Conservation (phyloP, 1,284 basidiomycete genomes). For the Volvariella volvacea region DNA sequence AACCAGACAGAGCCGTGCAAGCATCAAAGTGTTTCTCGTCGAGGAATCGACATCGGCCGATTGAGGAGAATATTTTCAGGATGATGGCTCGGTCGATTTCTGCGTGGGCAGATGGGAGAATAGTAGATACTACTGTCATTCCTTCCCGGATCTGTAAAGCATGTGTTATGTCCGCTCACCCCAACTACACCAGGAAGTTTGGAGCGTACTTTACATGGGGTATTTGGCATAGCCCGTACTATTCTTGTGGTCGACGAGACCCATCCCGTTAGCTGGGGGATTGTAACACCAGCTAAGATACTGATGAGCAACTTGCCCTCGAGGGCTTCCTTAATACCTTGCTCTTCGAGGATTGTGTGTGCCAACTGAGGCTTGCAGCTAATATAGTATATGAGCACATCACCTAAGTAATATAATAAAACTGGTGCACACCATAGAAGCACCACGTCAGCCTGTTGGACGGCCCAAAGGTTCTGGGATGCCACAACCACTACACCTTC, state of each 20-base stretch:
- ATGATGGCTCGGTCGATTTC: slow-evolving; percentile 73
- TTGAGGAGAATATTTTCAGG: slow-evolving; percentile 90
- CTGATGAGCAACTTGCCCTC: slow-evolving; percentile 91
- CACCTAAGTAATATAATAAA: slow-evolving; percentile 5
- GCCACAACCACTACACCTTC: slow-evolving; percentile 65
- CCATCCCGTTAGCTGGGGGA: slow-evolving; percentile 74
- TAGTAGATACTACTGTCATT: slow-evolving; percentile 86
- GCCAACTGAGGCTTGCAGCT: slow-evolving; percentile 96
- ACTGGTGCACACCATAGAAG: slow-evolving; percentile 67
- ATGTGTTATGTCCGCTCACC: slow-evolving; percentile 6
- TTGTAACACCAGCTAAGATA: slow-evolving; percentile 93
- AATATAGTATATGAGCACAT: slow-evolving; percentile 2
- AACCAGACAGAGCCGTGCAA: slow-evolving; percentile 93
- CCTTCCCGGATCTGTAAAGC: slow-evolving; percentile 83
- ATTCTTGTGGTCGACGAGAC: slow-evolving; percentile 77
- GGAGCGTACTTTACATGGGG: slow-evolving; percentile 83
- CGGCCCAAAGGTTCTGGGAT: slow-evolving; percentile 70
- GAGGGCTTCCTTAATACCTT: slow-evolving; percentile 84
- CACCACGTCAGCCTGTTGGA: slow-evolving; percentile 75
- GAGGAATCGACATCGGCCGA: slow-evolving; percentile 88
- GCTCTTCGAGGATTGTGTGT: slow-evolving; percentile 63
- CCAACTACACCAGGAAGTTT: neutral
- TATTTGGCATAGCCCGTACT: slow-evolving; percentile 98
- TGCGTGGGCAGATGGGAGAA: slow-evolving; percentile 44
- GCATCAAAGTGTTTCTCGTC: slow-evolving; percentile 99